phyloP scores from a whole-genome alignment of 2,329 filamentous ascomycete species.

The Diaporthe humulicola region DNA sequence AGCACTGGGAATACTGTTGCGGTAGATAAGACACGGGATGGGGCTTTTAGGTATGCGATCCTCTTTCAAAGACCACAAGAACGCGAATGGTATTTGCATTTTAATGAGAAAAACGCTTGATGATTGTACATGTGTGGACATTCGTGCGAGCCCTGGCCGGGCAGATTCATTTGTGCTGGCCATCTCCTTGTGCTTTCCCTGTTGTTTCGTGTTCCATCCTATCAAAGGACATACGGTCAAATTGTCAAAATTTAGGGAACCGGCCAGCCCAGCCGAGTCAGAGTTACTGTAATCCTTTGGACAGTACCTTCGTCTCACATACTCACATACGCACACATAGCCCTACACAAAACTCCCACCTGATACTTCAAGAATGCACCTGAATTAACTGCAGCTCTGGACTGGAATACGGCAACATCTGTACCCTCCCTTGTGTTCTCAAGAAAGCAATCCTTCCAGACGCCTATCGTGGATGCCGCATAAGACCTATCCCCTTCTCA shows the following conservation, averaged over 20 bases:
- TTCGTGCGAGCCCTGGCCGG: background rate
- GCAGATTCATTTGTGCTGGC: background rate
- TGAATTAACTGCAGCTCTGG: background rate
- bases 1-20: background rate
- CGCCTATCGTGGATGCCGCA: too few species aligned
- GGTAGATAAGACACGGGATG: background rate
- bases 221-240: background rate
- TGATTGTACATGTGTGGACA: too few species aligned
- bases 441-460: background rate
- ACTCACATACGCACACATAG: background rate
- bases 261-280: background rate
- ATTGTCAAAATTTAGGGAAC: background rate
- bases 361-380: background rate
- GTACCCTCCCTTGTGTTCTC: background rate
- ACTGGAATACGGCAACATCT: background rate
- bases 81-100: background rate
- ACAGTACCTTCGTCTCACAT: too few species aligned
- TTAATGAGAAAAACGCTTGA: background rate
- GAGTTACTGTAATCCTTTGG: background rate
- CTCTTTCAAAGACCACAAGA: background rate
- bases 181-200: background rate
- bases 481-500: background rate
- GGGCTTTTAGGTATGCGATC: background rate
- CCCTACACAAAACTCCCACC: background rate
- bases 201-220: background rate